Conservation (phyloP, 2,329 filamentous ascomycete species). For the Scolecobasidium constrictum region DNA sequence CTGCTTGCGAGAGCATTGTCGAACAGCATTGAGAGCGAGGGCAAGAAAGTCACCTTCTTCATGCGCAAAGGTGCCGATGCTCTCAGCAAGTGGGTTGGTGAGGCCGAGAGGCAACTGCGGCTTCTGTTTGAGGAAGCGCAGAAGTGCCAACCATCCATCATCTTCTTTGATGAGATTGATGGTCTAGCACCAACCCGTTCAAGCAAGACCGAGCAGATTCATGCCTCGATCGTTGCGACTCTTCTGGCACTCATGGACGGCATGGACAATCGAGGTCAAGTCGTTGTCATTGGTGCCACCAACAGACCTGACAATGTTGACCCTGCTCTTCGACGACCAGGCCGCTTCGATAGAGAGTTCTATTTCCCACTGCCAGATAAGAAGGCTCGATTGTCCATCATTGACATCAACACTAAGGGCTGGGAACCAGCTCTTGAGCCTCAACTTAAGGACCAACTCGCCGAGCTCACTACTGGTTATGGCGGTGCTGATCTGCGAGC, state of each 20-base stretch:
- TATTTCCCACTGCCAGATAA: slow-evolving; percentile 89
- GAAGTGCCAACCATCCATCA: slow-evolving; percentile 94
- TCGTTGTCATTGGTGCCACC: slow-evolving; percentile 97
- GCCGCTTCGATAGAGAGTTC: slow-evolving; percentile 93
- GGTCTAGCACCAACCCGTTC: slow-evolving; percentile 90
- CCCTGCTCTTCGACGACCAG: slow-evolving; percentile 84
- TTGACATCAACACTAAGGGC: slow-evolving; percentile 89
- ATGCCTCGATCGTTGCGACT: slow-evolving; percentile 93
- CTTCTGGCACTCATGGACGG: slow-evolving; percentile 92
- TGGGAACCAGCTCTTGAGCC: slow-evolving; percentile 72
- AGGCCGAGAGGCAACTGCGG: slow-evolving; percentile 89
- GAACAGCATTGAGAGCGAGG: slow-evolving; percentile 78
- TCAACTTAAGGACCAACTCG: slow-evolving; percentile 72
- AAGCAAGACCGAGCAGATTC: slow-evolving; percentile 97
- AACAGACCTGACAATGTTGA: slow-evolving; percentile 96
- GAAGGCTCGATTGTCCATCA: slow-evolving; percentile 69
- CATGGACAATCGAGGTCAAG: slow-evolving; percentile 96
- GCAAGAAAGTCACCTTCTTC: slow-evolving; percentile 94
- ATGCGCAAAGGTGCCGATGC: slow-evolving; percentile 99
- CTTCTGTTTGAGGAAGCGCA: slow-evolving; percentile 91
- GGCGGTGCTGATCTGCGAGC: slow-evolving; percentile 91
- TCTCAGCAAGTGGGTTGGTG: slow-evolving; percentile 96
- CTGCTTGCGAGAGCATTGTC: slow-evolving; percentile 88
- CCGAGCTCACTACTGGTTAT: slow-evolving; percentile 87
- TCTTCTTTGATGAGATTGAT: slow-evolving; percentile 99